These are phyloP conservation scores for Rhodotorula sp. DNA, from an alignment of 1,284 basidiomycete species.

Conservation along the genomic window DNA sequence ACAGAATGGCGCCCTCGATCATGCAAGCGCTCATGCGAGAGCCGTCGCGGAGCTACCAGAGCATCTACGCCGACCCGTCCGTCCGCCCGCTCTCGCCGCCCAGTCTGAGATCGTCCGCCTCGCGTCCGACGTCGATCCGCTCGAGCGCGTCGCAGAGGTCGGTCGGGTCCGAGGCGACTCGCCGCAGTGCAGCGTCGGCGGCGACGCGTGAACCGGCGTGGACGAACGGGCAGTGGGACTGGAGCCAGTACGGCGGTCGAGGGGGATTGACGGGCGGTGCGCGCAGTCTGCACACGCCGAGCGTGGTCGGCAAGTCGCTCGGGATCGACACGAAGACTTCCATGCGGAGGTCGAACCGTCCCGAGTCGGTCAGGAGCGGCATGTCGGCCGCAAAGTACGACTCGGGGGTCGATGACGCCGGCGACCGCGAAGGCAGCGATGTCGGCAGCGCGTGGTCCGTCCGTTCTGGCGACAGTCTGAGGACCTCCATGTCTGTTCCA, in stretches of 20 bases:
- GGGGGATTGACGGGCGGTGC: conserved; percentile 29
- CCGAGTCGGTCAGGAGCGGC: conserved; percentile 12
- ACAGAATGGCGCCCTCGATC: conserved; percentile 14
- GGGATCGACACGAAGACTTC: not conserved
- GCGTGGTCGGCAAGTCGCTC: conserved; percentile 20
- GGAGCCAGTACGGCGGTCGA: conserved; percentile 29
- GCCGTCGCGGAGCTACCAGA: conserved; percentile 25
- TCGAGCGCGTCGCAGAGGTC: conserved; percentile 15
- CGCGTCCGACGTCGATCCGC: conserved; percentile 17
- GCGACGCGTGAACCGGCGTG: conserved; percentile 5
- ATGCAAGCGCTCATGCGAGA: conserved; percentile 31
- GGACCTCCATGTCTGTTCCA: not conserved
- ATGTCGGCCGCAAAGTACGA: conserved; percentile 5
- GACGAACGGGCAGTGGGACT: conserved; percentile 35
- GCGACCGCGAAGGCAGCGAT: conserved; percentile 1
- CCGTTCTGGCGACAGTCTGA: not conserved
- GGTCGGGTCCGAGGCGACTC: not conserved
- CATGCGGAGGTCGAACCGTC: not conserved
- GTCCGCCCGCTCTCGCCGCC: conserved; percentile 8
- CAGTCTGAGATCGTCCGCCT: not conserved
- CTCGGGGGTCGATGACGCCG: not conserved
- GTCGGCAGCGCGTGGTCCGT: conserved; percentile 11
- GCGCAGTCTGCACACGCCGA: conserved; percentile 20
- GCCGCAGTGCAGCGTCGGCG: not conserved
- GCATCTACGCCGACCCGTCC: conserved; percentile 20